These are phyloP conservation scores for Lipomyces anomalus DNA, from an alignment of 805 yeast genomes.

Conservation along the genomic window DNA sequence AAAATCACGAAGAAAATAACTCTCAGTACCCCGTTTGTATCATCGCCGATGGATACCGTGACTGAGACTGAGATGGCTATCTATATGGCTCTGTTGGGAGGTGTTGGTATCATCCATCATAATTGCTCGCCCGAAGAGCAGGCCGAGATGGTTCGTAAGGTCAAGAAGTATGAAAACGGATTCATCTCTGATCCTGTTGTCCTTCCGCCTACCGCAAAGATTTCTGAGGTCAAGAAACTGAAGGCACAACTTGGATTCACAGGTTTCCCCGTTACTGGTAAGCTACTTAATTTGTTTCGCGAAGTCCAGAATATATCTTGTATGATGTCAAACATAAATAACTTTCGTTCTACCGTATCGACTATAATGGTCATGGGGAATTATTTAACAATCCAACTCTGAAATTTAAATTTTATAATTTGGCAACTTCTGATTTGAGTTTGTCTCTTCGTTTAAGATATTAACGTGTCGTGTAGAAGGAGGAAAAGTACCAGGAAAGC, in stretches of 20 bases:
- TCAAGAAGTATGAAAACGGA: slow-evolving; percentile 95
- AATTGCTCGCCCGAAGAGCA: slow-evolving; percentile 95
- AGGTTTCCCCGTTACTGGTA: slow-evolving; percentile 99
- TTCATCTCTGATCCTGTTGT: slow-evolving; percentile 93
- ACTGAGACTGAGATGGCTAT: slow-evolving; percentile 98
- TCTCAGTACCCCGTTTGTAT: slow-evolving; percentile 88
- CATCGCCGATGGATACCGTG: slow-evolving; percentile 99
- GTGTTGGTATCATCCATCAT: slow-evolving; percentile 97
- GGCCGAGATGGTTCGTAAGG: slow-evolving; percentile 96
- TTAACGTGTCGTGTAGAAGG: slow-evolving; percentile 46
- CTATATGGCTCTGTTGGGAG: slow-evolving; percentile 96
- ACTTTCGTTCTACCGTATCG: slow-evolving; percentile 99
- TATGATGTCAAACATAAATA: slow-evolving; percentile 41
- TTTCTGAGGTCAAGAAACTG: slow-evolving; percentile 71
- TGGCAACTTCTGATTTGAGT: slow-evolving; percentile 2
- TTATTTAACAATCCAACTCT: slow-evolving; percentile 11
- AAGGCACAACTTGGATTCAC: slow-evolving; percentile 79
- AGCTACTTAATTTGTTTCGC: slow-evolving; percentile 45
- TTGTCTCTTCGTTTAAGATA: not conserved
- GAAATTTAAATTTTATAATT: slow-evolving; percentile 2
- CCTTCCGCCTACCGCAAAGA: slow-evolving; percentile 67
- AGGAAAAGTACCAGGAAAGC: slow-evolving; percentile 83
- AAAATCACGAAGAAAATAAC: slow-evolving; percentile 87
- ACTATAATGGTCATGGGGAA: slow-evolving; percentile 26
- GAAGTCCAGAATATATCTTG: not conserved